A percentile compares a stretch with the other conserved stretches of the same genome.
phyloP scores from a whole-genome alignment of 2,329 filamentous ascomycete species.

The Sarocladiaceae sp. region DNA sequence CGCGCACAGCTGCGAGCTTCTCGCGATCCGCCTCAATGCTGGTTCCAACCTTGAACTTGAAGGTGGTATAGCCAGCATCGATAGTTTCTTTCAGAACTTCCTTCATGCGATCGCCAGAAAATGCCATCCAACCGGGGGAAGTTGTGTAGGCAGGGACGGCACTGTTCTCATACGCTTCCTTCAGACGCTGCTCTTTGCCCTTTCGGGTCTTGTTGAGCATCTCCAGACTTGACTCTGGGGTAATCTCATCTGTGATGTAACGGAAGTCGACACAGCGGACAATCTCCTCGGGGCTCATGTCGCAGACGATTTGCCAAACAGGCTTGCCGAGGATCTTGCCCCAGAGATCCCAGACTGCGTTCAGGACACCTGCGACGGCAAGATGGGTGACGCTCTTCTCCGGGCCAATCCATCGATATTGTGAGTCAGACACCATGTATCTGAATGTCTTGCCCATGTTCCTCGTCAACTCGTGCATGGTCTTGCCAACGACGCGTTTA shows the following conservation, averaged over 20 bases:
- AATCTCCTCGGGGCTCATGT: conserved; percentile 85
- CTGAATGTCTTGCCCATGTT: conserved; percentile 90
- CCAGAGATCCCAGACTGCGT: conserved; percentile 95
- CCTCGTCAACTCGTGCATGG: conserved; percentile 69
- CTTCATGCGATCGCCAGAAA: conserved; percentile 84
- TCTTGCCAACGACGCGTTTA: conserved; percentile 69
- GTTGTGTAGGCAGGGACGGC: conserved; percentile 92
- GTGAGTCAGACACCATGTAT: conserved; percentile 81
- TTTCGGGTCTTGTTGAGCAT: conserved; percentile 63
- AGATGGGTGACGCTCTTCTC: conserved; percentile 95
- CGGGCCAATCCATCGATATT: conserved; percentile 89
- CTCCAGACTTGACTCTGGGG: conserved; percentile 73
- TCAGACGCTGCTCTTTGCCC: conserved; percentile 66
- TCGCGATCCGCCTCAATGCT: conserved; percentile 67
- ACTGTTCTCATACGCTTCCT: conserved; percentile 66
- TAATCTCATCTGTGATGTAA: conserved; percentile 92
- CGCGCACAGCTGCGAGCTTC: conserved; percentile 68
- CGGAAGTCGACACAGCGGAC: conserved; percentile 89
- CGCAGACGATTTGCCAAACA: conserved; percentile 84
- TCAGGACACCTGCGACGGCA: conserved; percentile 82
- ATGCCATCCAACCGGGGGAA: conserved; percentile 87
- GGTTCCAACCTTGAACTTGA: conserved; percentile 86
- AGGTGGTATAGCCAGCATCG: conserved; percentile 72
- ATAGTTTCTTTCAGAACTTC: conserved; percentile 69
- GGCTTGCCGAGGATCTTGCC: conserved; percentile 82